Evolutionary conservation across 768 basidiomycete species (phyloP).

Genomic region (Hypsizygus marmoreus): DNA sequence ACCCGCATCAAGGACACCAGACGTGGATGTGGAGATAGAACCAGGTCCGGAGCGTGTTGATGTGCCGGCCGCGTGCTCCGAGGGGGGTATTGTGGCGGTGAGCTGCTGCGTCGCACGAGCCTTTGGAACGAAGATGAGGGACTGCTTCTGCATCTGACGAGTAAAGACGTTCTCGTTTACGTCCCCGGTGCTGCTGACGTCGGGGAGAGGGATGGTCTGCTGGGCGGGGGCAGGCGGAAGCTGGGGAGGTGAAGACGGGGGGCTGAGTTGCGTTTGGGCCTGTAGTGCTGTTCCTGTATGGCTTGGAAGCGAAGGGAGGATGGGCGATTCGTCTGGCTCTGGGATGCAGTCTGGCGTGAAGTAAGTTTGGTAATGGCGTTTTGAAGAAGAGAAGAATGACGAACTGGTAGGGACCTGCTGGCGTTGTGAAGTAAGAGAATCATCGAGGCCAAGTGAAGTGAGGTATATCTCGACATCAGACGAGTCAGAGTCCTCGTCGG

Average conservation of each 20-base stretch:
- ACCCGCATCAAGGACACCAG: too few species aligned
- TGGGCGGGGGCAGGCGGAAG: conserved; percentile 32
- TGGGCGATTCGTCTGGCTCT: conserved; percentile 12
- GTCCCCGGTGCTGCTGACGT: conserved; percentile 17
- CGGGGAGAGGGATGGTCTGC: conserved; percentile 35
- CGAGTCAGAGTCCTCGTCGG: conserved; percentile 16
- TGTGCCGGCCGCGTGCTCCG: neutral
- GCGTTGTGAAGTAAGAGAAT: conserved; percentile 19
- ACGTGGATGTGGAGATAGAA: too few species aligned
- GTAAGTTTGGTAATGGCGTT: too few species aligned
- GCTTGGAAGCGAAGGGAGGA: conserved; percentile 1
- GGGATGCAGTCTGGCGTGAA: too few species aligned
- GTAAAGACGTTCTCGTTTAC: neutral
- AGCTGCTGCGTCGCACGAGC: too few species aligned
- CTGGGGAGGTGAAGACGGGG: conserved; percentile 9
- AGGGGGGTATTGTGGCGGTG: too few species aligned
- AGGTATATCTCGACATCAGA: conserved; percentile 38
- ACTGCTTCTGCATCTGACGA: neutral
- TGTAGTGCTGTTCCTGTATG: conserved; percentile 1
- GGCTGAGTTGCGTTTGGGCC: neutral
- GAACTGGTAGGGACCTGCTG: neutral
- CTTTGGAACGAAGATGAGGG: neutral
- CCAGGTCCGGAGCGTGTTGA: conserved; percentile 1
- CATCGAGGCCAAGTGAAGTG: conserved; percentile 31
- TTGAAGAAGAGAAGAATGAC: neutral